Evolutionary conservation across 2,329 filamentous ascomycete genomes (phyloP).

Genomic region (Aspergillus fumigatus): DNA sequence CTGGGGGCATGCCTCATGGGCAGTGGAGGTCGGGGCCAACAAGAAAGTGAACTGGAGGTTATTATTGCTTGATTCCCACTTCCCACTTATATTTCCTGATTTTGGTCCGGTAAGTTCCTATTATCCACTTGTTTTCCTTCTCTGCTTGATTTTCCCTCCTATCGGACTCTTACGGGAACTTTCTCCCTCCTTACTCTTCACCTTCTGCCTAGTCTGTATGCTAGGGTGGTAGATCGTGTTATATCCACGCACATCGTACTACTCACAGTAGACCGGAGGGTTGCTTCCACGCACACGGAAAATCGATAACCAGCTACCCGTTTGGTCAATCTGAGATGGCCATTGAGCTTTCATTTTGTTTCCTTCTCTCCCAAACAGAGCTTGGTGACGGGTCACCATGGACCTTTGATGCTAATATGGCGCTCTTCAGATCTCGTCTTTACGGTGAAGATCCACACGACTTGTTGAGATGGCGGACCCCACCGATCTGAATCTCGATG

Average conservation of each 20-base stretch:
- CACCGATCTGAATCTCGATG: slow-evolving; percentile 41
- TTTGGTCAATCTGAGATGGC: neutral
- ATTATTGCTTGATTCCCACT: neutral
- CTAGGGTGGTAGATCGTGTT: slow-evolving; percentile 7
- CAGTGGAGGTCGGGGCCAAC: neutral
- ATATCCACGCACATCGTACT: slow-evolving; percentile 36
- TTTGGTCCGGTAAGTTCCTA: neutral
- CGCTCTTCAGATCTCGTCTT: slow-evolving; percentile 12
- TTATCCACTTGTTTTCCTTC: neutral
- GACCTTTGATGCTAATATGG: slow-evolving; percentile 17
- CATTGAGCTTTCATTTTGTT: neutral
- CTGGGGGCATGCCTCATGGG: slow-evolving; percentile 1
- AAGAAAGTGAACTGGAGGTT: neutral
- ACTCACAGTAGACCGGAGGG: neutral
- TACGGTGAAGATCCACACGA: slow-evolving; percentile 11
- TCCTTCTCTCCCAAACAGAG: neutral
- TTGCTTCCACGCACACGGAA: slow-evolving; percentile 39
- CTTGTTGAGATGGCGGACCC: slow-evolving; percentile 37
- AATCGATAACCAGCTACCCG: neutral
- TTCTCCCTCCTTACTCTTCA: neutral
- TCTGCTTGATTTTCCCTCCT: neutral
- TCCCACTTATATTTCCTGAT: neutral
- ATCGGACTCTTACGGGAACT: neutral
- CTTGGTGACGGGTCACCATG: neutral
- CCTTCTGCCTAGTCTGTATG: neutral